Percentiles rank a stretch among this genome's conserved stretches.
phyloP scores from a whole-genome alignment of 257 asterid genomes.

The Misopates orontium region DNA sequence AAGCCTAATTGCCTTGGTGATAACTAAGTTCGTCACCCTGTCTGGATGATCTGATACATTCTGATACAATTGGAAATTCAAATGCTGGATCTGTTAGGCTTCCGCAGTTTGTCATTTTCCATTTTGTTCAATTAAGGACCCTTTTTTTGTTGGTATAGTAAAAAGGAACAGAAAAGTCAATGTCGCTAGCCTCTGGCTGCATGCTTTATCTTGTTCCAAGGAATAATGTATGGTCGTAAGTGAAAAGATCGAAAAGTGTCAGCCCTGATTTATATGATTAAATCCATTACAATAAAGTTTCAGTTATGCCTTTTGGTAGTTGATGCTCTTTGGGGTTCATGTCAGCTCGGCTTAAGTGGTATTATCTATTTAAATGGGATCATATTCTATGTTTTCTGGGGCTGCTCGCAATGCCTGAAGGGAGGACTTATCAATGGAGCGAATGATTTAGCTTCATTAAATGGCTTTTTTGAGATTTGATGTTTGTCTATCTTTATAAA shows the following conservation, averaged over 20 bases:
- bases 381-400: too few relatives aligned
- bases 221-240: background rate
- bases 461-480: background rate
- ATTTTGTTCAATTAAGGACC: background rate
- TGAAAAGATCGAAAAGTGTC: background rate
- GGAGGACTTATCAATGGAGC: background rate
- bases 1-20: slow-evolving; percentile 10
- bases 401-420: slow-evolving; percentile 3
- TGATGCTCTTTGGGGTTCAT: too few relatives aligned
- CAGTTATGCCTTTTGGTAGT: background rate
- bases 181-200: too few relatives aligned
- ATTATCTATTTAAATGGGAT: too few relatives aligned
- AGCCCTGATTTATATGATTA: background rate
- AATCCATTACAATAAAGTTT: background rate
- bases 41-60: background rate
- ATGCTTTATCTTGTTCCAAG: background rate
- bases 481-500: background rate
- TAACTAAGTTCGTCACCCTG: background rate
- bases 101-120: background rate
- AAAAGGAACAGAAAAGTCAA: slow-evolving; percentile 4
- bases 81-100: background rate
- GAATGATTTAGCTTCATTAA: background rate
- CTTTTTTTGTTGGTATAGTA: too few relatives aligned
- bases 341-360: too few relatives aligned
- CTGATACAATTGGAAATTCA: background rate